These are phyloP conservation scores for Aquilaria agallochum DNA, from an alignment of 441 rosid species.

Conservation along the genomic window DNA sequence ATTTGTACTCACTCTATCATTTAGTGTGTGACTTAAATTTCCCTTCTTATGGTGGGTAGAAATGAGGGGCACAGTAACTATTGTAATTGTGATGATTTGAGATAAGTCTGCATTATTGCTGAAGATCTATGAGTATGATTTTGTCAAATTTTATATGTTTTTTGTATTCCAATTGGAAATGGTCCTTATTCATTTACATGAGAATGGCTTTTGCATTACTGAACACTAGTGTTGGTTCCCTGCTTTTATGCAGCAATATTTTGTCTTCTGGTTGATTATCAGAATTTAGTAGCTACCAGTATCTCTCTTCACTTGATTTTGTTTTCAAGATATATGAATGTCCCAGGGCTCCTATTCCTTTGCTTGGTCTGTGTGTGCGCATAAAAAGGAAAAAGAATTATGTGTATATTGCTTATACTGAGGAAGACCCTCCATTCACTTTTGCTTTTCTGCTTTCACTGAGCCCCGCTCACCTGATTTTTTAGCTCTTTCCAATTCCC, in stretches of 20 bases:
- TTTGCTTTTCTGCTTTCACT: too few relatives aligned
- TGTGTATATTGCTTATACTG: too few relatives aligned
- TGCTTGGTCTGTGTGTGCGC: too few relatives aligned
- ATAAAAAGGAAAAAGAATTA: too few relatives aligned
- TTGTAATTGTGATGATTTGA: conserved; percentile 17
- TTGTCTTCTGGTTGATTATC: background rate
- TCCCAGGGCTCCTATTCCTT: background rate
- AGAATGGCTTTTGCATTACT: conserved; percentile 5
- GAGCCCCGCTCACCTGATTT: too few relatives aligned
- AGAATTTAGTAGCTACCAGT: too few relatives aligned
- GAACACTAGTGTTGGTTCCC: conserved; percentile 1
- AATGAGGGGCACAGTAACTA: conserved; percentile 22
- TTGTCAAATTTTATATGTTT: background rate
- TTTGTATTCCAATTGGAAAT: conserved; percentile 7
- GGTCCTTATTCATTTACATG: conserved; percentile 13
- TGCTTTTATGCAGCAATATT: background rate
- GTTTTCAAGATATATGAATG: background rate
- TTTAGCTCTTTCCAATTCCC: too few relatives aligned
- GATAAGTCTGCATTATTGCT: conserved; percentile 11
- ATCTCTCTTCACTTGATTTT: background rate
- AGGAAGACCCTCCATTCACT: too few relatives aligned
- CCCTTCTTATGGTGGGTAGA: conserved; percentile 13
- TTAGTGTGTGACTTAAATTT: conserved; percentile 8
- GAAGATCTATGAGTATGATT: conserved; percentile 16
- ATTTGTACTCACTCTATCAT: conserved; percentile 12